Percentiles rank a stretch among this genome's conserved stretches.
Evolutionary conservation across 495 filamentous ascomycete species (phyloP).

Genomic region (Penicillium psychrofluorescens): DNA sequence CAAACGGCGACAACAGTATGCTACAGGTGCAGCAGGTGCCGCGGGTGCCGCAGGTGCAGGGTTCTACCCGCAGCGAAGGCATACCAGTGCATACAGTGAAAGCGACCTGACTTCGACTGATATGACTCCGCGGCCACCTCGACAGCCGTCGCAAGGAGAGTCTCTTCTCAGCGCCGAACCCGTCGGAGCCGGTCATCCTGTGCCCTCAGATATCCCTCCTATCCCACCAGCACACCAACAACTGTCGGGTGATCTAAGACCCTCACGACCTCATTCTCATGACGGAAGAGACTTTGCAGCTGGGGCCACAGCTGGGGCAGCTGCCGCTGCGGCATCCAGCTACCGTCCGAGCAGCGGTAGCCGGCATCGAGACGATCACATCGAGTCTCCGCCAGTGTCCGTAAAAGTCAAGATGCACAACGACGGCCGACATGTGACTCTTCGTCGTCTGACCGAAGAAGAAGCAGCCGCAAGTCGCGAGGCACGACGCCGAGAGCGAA

Average conservation of each 20-base stretch:
- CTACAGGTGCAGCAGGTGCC: too few species aligned
- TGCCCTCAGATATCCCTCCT: conserved; percentile 34
- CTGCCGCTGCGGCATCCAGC: conserved; percentile 34
- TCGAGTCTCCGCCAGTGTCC: conserved; percentile 57
- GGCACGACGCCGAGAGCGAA: conserved; percentile 39
- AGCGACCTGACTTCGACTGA: conserved; percentile 43
- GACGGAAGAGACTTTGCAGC: conserved; percentile 32
- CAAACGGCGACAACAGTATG: conserved; percentile 30
- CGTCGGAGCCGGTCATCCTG: conserved; percentile 23
- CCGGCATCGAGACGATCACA: conserved; percentile 31
- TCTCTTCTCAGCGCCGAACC: conserved; percentile 24
- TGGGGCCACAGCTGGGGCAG: conserved; percentile 37
- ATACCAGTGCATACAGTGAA: conserved; percentile 36
- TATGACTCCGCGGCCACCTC: conserved; percentile 27
- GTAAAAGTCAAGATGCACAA: conserved; percentile 76
- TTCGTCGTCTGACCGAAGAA: conserved; percentile 72
- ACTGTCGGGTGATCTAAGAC: conserved; percentile 47
- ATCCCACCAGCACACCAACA: conserved; percentile 46
- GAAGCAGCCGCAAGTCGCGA: conserved; percentile 63
- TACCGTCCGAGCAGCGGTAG: conserved; percentile 33
- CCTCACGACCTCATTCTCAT: conserved; percentile 17
- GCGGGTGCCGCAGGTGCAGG: conserved; percentile 47
- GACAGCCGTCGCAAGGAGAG: conserved; percentile 21
- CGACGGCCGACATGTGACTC: conserved; percentile 73
- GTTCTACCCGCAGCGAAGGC: conserved; percentile 47